phyloP scores from a whole-genome alignment of 2,329 filamentous ascomycete genomes.

The Pseudogymnoascus sp. region DNA sequence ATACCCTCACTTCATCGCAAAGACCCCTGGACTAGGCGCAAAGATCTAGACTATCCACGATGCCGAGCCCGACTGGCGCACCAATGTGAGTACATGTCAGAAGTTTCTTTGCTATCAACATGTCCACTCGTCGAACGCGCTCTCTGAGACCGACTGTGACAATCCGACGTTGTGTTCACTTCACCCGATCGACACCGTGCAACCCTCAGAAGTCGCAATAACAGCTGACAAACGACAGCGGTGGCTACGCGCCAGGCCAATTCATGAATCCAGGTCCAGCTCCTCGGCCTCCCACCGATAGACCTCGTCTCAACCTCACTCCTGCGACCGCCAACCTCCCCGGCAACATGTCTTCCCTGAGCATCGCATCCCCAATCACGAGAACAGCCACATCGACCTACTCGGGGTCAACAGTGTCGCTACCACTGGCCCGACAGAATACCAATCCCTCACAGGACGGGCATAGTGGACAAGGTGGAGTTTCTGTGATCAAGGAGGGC shows the following conservation, averaged over 20 bases:
- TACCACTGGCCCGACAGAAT: conserved; percentile 56
- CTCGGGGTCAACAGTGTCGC: conserved; percentile 62
- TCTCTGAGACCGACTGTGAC: neutral
- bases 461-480: conserved; percentile 55
- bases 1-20: conserved; percentile 1
- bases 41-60: neutral
- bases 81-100: neutral
- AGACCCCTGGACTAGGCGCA: neutral
- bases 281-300: conserved; percentile 77
- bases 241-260: conserved; percentile 46
- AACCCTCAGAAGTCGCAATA: neutral
- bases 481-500: conserved; percentile 71
- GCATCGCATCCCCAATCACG: conserved; percentile 59
- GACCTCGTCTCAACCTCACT: conserved; percentile 71
- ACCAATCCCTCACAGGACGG: conserved; percentile 40
- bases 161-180: neutral
- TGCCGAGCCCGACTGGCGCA: conserved; percentile 3
- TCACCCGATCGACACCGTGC: neutral
- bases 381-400: conserved; percentile 57
- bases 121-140: neutral
- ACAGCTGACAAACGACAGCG: conserved; percentile 6
- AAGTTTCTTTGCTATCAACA: neutral
- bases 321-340: conserved; percentile 63
- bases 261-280: conserved; percentile 98
- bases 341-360: conserved; percentile 72